Conservation (phyloP, 1,284 basidiomycete species). For the Puccinia sorghi region DNA sequence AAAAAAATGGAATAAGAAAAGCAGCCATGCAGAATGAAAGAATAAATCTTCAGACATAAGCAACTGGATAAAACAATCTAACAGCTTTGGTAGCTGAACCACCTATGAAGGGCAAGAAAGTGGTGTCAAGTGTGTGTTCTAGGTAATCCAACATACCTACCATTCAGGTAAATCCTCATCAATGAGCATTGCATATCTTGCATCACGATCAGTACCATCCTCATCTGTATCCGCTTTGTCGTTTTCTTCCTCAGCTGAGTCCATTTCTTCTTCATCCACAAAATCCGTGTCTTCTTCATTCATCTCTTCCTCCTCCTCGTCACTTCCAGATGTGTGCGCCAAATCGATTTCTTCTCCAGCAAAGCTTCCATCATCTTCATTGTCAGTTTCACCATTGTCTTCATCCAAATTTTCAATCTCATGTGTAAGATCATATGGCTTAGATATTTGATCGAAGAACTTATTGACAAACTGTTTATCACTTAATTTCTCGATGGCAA, state of each 20-base stretch:
- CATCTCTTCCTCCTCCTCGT: neutral
- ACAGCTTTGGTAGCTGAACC: too few relatives aligned
- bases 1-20: too few relatives aligned
- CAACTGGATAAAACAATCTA: too few relatives aligned
- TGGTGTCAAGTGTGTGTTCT: too few relatives aligned
- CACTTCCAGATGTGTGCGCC: neutral
- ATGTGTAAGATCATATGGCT: slow-evolving; percentile 13
- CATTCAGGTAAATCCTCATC: neutral
- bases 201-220: neutral
- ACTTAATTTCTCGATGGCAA: neutral
- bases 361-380: slow-evolving; percentile 6
- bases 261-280: neutral
- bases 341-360: neutral
- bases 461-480: neutral
- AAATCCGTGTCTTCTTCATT: neutral
- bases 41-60: too few relatives aligned
- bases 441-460: neutral
- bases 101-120: too few relatives aligned
- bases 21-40: too few relatives aligned
- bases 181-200: neutral
- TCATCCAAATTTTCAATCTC: slow-evolving; percentile 9
- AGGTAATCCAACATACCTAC: too few relatives aligned
- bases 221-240: neutral
- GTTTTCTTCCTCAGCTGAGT: neutral
- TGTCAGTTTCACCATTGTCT: neutral